phyloP scores from a whole-genome alignment of 495 filamentous ascomycete species.

The Trichoderma virens region DNA sequence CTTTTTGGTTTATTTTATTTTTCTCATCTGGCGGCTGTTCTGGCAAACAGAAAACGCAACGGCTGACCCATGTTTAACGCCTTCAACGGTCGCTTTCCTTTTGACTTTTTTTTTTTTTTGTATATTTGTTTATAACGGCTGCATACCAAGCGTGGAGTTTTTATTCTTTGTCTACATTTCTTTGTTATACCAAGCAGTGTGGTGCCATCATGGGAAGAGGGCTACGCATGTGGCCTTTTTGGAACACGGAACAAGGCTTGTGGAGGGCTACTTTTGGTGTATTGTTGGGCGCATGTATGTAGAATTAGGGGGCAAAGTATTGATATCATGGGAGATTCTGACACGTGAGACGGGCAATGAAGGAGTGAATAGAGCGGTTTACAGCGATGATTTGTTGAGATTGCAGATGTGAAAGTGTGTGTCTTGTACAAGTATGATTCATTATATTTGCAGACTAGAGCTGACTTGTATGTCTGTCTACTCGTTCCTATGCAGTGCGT shows the following conservation, averaged over 20 bases:
- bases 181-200: neutral
- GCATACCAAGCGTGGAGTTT: slow-evolving; percentile 6
- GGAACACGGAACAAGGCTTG: neutral
- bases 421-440: neutral
- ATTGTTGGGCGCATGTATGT: neutral
- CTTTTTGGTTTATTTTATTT: neutral
- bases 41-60: neutral
- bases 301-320: neutral
- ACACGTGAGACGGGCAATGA: neutral
- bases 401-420: neutral
- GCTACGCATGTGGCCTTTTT: neutral
- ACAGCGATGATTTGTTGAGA: no score
- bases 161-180: neutral
- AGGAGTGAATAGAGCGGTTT: neutral
- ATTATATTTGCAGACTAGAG: neutral
- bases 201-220: neutral
- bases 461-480: neutral
- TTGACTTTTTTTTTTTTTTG: neutral
- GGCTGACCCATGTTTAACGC: neutral
- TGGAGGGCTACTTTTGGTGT: neutral
- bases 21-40: neutral
- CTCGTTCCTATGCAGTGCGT: neutral
- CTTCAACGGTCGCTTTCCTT: neutral
- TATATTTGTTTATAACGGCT: neutral
- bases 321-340: neutral